phyloP scores from a whole-genome alignment of 177 flowering plant genomes.

The Tripterygium wilfordii region DNA sequence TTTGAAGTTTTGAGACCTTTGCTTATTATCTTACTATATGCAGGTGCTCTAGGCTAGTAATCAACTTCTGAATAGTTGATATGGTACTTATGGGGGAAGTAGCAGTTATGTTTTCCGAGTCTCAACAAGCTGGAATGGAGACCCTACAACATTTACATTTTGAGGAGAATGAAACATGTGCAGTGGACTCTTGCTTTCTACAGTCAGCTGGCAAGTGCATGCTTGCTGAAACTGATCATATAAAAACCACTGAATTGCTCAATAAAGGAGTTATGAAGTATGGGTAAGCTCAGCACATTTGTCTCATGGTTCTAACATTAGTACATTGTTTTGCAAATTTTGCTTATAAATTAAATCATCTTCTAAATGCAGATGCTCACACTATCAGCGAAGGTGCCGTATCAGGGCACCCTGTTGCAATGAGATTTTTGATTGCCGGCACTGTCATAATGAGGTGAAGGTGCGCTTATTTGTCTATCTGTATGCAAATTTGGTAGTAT shows the following conservation, averaged over 20 bases:
- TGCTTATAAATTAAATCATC: constrained; percentile 2
- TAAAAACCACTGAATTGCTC: constrained; percentile 14
- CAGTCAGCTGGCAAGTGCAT: constrained; percentile 12
- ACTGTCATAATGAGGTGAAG: constrained; percentile 89
- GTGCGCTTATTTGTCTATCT: too few species aligned
- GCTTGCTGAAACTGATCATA: constrained; percentile 8
- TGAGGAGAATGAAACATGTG: constrained; percentile 6
- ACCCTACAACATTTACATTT: constrained; percentile 5
- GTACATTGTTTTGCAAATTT: neutral
- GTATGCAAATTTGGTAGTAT: too few species aligned
- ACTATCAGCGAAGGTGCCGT: constrained; percentile 76
- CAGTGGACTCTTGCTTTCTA: constrained; percentile 4
- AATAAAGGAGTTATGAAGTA: constrained; percentile 56
- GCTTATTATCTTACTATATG: constrained; percentile 34
- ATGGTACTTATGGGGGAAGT: constrained; percentile 29
- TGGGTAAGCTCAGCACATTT: constrained; percentile 43
- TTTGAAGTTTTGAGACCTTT: constrained; percentile 18
- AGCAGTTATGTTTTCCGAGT: constrained; percentile 10
- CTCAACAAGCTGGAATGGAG: constrained; percentile 16
- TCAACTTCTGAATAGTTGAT: constrained; percentile 18
- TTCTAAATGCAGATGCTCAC: constrained; percentile 51
- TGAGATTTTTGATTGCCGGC: constrained; percentile 85
- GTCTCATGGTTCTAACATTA: neutral
- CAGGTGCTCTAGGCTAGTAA: constrained; percentile 47
- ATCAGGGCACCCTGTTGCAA: constrained; percentile 91